Evolutionary conservation across 768 basidiomycete genomes (phyloP).

Genomic region (Trametes cingulata): DNA sequence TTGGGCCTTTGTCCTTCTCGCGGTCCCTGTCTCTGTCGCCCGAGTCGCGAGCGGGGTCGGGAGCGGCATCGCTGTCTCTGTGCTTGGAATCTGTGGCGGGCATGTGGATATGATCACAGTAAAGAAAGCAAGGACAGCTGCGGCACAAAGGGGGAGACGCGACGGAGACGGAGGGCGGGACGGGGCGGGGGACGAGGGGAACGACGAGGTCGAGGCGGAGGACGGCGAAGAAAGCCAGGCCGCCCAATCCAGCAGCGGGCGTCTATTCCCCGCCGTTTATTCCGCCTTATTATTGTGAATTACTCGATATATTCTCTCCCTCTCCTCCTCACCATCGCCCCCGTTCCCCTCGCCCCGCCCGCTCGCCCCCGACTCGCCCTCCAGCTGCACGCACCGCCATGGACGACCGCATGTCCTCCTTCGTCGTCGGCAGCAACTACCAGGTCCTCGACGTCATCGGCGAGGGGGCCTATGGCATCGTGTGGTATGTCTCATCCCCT

Average conservation of each 20-base stretch:
- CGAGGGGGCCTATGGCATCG: conserved; percentile 93
- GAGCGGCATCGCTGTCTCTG: conserved; percentile 18
- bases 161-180: background rate
- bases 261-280: background rate
- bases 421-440: conserved; percentile 64
- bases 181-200: background rate
- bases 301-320: background rate
- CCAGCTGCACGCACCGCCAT: conserved; percentile 16
- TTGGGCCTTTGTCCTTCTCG: conserved; percentile 23
- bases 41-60: conserved; percentile 16
- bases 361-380: background rate
- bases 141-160: background rate
- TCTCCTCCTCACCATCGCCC: background rate
- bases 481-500: conserved; percentile 48
- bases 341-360: background rate
- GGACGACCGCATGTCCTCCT: conserved; percentile 34
- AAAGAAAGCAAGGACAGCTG: background rate
- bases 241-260: background rate
- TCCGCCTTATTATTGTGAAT: background rate
- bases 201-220: background rate
- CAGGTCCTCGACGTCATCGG: conserved; percentile 86
- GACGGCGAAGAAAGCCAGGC: background rate
- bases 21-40: conserved; percentile 21
- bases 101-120: conserved; percentile 9
- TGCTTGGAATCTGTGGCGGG: conserved; percentile 22